phyloP scores from a whole-genome alignment of 108 stramenopile genomes.

The Aurantiochytrium sp. region DNA sequence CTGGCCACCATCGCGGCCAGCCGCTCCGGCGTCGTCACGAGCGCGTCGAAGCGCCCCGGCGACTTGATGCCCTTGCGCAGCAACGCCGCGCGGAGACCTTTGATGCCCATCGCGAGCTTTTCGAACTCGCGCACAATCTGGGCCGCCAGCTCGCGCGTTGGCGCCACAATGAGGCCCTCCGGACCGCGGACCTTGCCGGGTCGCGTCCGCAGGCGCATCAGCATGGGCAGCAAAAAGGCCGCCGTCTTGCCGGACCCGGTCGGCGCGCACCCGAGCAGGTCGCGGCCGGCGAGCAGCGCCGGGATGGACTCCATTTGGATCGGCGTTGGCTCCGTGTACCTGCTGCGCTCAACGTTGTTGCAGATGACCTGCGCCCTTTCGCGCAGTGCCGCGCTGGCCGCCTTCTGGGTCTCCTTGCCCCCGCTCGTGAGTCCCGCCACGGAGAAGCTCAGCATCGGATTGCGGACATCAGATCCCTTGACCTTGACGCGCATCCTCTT shows the following conservation, averaged over 20 bases:
- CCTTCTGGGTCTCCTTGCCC: neutral
- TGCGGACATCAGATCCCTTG: constrained; percentile 35
- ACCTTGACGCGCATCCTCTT: constrained; percentile 52
- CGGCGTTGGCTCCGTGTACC: constrained; percentile 47
- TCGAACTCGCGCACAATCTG: constrained; percentile 78
- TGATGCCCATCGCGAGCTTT: constrained; percentile 68
- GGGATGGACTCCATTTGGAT: constrained; percentile 64
- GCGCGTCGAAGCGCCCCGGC: constrained; percentile 34
- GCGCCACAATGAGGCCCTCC: constrained; percentile 73
- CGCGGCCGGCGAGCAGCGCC: constrained; percentile 64
- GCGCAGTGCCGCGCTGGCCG: neutral
- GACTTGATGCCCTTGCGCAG: constrained; percentile 63
- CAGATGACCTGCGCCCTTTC: neutral
- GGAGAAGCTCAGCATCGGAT: constrained; percentile 39
- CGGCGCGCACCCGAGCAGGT: constrained; percentile 77
- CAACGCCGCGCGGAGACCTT: constrained; percentile 67
- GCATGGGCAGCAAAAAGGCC: constrained; percentile 78
- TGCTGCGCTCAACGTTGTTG: constrained; percentile 31
- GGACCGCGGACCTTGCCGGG: neutral
- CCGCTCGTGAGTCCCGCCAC: neutral
- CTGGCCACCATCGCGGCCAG: constrained; percentile 27
- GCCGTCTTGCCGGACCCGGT: constrained; percentile 91
- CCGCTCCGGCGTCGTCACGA: constrained; percentile 30
- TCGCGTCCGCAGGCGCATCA: constrained; percentile 60
- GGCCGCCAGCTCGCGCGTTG: constrained; percentile 83